phyloP scores from a whole-genome alignment of 352 stramenopile genomes.

The Phytophthora kernoviae region DNA sequence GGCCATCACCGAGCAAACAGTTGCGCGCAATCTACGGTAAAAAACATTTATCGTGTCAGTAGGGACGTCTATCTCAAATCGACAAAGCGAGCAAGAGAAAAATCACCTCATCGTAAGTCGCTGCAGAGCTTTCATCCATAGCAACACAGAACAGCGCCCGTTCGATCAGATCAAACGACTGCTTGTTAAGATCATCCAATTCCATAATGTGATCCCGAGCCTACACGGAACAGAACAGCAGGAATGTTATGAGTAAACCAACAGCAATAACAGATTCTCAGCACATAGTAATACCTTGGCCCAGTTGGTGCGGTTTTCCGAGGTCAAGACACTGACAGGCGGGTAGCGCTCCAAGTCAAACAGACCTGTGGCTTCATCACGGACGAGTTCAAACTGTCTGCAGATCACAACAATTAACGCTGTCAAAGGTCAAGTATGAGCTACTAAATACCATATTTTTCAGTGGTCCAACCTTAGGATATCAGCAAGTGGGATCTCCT shows the following conservation, averaged over 20 bases:
- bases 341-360: conserved; percentile 88
- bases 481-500: conserved; percentile 73
- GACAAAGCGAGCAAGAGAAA: background rate
- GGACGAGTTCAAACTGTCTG: conserved; percentile 85
- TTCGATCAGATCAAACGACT: conserved; percentile 94
- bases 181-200: conserved; percentile 87
- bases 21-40: conserved; percentile 70
- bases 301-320: conserved; percentile 95
- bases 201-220: conserved; percentile 82
- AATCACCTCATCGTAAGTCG: conserved; percentile 77
- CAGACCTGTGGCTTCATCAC: conserved; percentile 82
- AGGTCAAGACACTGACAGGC: conserved; percentile 94
- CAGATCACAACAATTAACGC: conserved; percentile 5
- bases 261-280: background rate
- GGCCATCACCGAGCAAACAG: conserved; percentile 85
- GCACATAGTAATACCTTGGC: conserved; percentile 67
- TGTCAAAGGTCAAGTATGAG: background rate
- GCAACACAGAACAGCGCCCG: conserved; percentile 93
- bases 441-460: background rate
- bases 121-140: conserved; percentile 87
- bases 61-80: background rate
- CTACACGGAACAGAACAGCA: conserved; percentile 20
- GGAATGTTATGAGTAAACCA: background rate
- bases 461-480: conserved; percentile 55
- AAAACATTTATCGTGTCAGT: background rate